These are phyloP conservation scores for Hylodesmum podocarpum DNA, from an alignment of 306 rosid species.

Conservation along the genomic window DNA sequence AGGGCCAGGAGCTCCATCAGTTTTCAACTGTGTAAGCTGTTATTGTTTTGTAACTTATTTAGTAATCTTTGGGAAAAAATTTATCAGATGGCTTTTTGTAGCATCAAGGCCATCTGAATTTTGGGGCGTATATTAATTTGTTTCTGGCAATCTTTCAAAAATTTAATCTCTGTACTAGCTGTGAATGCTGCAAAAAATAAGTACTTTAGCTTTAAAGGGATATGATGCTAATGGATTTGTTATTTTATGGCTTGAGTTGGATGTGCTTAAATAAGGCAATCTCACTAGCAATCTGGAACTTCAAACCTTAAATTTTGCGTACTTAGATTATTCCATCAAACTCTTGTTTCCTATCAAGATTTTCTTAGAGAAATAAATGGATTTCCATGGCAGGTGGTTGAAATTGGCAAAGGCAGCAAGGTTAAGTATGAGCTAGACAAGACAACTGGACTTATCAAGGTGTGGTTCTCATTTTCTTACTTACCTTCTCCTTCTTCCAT, in stretches of 20 bases:
- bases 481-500: conserved; percentile 19
- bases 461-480: conserved; percentile 24
- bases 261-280: neutral
- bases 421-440: conserved; percentile 97
- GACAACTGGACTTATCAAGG: conserved; percentile 88
- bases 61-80: neutral
- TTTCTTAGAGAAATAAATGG: conserved; percentile 18
- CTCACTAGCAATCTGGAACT: conserved; percentile 14
- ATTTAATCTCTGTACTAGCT: neutral
- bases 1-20: conserved; percentile 95
- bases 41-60: conserved; percentile 8
- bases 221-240: neutral
- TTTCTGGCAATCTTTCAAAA: neutral
- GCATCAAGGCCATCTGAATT: neutral
- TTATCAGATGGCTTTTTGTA: neutral
- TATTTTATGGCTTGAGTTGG: conserved; percentile 6
- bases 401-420: conserved; percentile 93
- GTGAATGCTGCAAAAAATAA: neutral
- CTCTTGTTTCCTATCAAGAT: neutral
- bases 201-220: conserved; percentile 7
- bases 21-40: conserved; percentile 87
- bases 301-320: conserved; percentile 13
- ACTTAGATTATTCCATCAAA: conserved; percentile 6
- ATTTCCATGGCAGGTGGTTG: conserved; percentile 74
- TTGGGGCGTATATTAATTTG: neutral